These are phyloP conservation scores for Toxoplasma gondii DNA, from an alignment of 169 alveolate genomes.

Conservation along the genomic window DNA sequence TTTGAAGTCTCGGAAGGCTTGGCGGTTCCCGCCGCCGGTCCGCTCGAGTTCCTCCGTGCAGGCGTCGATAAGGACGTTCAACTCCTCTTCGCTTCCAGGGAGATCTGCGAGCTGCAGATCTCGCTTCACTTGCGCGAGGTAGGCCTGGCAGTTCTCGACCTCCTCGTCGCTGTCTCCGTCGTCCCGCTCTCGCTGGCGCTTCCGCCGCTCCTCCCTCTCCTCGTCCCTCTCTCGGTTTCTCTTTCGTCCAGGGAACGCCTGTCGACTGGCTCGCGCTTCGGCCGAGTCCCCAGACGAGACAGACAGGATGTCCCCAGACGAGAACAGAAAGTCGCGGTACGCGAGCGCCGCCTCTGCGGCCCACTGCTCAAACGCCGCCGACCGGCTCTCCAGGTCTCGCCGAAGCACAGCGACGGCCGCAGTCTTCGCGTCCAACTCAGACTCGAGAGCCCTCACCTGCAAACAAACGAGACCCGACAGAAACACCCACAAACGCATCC, in stretches of 20 bases:
- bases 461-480: neutral
- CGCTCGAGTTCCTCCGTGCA: constrained; percentile 1
- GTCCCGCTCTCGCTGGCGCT: neutral
- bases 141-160: neutral
- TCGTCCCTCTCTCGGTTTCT: too few relatives aligned
- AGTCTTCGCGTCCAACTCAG: neutral
- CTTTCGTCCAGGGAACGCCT: too few relatives aligned
- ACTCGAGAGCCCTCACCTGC: neutral
- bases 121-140: neutral
- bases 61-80: neutral
- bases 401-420: neutral
- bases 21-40: neutral
- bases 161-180: neutral
- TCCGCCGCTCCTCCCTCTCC: neutral
- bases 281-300: too few relatives aligned
- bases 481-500: neutral
- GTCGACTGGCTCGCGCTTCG: neutral
- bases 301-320: neutral
- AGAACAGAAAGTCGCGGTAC: neutral
- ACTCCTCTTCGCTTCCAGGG: neutral
- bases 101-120: neutral
- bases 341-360: neutral
- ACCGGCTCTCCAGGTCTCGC: neutral
- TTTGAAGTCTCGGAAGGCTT: neutral
- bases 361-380: neutral